phyloP scores from a whole-genome alignment of 2,329 filamentous ascomycete genomes.

The Penicillium sp. region DNA sequence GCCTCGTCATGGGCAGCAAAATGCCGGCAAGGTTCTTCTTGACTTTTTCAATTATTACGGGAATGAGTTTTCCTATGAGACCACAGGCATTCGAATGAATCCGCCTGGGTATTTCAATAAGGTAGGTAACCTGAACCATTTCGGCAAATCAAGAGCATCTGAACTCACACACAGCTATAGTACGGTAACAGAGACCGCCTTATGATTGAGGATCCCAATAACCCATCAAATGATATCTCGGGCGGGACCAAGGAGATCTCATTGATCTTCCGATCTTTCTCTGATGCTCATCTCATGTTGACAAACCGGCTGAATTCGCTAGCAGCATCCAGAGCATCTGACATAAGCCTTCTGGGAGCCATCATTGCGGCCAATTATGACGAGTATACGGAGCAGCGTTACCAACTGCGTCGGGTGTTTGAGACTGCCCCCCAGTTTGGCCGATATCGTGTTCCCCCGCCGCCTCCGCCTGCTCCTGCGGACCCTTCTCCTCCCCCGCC shows the following conservation, averaged over 20 bases:
- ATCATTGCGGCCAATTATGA: constrained; percentile 77
- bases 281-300: constrained; percentile 59
- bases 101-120: constrained; percentile 75
- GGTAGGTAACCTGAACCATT: constrained; percentile 45
- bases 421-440: constrained; percentile 40
- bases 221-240: constrained; percentile 79
- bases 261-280: constrained; percentile 68
- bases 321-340: background rate
- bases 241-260: constrained; percentile 73
- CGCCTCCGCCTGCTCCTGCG: constrained; percentile 24
- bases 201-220: constrained; percentile 90
- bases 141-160: background rate
- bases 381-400: constrained; percentile 67
- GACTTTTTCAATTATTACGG: constrained; percentile 90
- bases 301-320: constrained; percentile 53
- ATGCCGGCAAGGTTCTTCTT: constrained; percentile 77
- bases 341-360: constrained; percentile 63
- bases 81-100: constrained; percentile 70
- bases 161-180: constrained; percentile 41
- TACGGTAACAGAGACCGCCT: constrained; percentile 61
- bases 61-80: constrained; percentile 68
- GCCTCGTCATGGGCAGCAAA: constrained; percentile 66
- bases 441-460: constrained; percentile 22
- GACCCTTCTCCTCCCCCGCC: constrained; percentile 25
- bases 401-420: constrained; percentile 57